Evolutionary conservation across 768 basidiomycete genomes (phyloP).

Genomic region (Lactarius sp.): DNA sequence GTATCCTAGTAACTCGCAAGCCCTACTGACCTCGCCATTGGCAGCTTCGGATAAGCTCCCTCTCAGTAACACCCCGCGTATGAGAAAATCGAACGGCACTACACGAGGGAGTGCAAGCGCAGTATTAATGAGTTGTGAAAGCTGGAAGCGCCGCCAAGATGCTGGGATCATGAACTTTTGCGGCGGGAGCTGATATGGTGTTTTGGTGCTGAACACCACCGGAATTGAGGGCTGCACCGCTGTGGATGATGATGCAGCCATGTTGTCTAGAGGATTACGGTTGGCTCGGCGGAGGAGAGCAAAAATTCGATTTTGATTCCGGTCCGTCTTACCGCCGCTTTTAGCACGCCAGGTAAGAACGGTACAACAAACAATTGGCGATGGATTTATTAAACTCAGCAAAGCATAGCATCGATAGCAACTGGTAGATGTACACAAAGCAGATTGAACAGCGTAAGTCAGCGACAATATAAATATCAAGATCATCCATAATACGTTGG

Average conservation of each 20-base stretch:
- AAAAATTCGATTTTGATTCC: background rate
- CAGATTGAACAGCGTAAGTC: background rate
- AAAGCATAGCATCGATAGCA: background rate
- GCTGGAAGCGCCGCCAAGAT: constrained; percentile 89
- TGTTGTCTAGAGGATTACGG: background rate
- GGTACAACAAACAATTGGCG: background rate
- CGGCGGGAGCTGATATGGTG: constrained; percentile 67
- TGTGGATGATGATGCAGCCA: constrained; percentile 11
- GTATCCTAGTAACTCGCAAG: background rate
- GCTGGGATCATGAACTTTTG: constrained; percentile 93
- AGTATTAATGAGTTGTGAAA: constrained; percentile 96
- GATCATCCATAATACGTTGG: background rate
- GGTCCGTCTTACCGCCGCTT: constrained; percentile 2
- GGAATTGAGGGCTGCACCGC: constrained; percentile 40
- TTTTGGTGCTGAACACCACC: constrained; percentile 69
- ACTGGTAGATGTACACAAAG: background rate
- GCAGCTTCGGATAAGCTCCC: constrained; percentile 73
- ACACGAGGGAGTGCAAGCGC: constrained; percentile 69
- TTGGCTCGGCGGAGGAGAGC: no score
- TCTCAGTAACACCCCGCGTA: constrained; percentile 76
- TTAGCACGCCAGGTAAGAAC: background rate
- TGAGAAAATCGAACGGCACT: constrained; percentile 89
- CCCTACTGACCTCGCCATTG: constrained; percentile 56
- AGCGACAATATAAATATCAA: constrained; percentile 2
- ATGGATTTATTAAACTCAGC: background rate